Percentiles rank a stretch among this genome's conserved stretches.
These are phyloP conservation scores for Microdochium paspali DNA, from an alignment of 2,329 filamentous ascomycete species.

Conservation along the genomic window DNA sequence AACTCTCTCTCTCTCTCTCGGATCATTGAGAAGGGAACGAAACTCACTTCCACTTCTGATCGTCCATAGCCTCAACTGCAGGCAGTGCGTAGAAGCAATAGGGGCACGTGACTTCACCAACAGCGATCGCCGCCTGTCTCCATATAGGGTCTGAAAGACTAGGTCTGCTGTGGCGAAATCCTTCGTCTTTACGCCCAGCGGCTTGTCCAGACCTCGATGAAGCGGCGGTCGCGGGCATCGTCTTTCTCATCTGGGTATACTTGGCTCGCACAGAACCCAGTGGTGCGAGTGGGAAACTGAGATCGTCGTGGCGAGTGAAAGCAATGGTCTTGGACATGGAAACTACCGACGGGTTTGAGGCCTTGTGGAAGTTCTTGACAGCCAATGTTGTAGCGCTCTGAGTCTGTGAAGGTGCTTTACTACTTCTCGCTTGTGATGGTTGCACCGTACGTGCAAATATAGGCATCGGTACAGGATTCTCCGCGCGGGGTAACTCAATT, in stretches of 20 bases:
- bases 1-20: neutral
- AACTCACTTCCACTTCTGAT: neutral
- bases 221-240: neutral
- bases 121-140: neutral
- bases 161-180: neutral
- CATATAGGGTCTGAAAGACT: neutral
- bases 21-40: neutral
- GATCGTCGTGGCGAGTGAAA: neutral
- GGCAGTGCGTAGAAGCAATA: neutral
- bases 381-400: neutral
- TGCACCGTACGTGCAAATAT: too few species aligned
- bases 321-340: neutral
- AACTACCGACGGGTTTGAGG: neutral
- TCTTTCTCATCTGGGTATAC: neutral
- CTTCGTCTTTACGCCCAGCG: neutral
- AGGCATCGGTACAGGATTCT: too few species aligned
- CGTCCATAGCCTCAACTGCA: neutral
- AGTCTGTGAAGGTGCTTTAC: neutral
- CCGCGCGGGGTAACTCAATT: neutral
- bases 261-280: neutral
- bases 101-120: neutral
- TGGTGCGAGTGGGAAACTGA: neutral
- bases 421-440: too few species aligned
- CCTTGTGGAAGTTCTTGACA: neutral
- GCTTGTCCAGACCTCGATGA: neutral